phyloP scores from a whole-genome alignment of 2,329 filamentous ascomycete species.

The Endocalyx cinctus region DNA sequence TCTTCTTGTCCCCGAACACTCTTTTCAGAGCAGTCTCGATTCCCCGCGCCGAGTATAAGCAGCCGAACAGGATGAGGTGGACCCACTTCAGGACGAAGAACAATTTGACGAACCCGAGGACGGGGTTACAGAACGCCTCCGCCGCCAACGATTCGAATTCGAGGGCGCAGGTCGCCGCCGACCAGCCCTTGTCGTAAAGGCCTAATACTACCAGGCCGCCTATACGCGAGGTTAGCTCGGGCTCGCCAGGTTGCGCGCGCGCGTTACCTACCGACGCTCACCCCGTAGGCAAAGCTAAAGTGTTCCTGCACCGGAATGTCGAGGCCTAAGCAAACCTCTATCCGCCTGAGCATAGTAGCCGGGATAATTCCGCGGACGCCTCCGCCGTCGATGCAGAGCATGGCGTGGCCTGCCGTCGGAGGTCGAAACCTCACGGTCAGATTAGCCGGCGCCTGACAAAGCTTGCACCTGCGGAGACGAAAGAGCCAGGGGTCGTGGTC shows the following conservation, averaged over 20 bases:
- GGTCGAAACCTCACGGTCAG: slow-evolving; percentile 3
- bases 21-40: background rate
- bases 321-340: background rate
- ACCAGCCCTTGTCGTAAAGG: slow-evolving; percentile 2
- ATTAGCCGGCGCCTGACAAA: slow-evolving; percentile 2
- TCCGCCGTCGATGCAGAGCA: slow-evolving; percentile 2
- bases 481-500: background rate
- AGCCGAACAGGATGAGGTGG: background rate
- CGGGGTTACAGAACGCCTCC: background rate
- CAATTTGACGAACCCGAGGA: background rate
- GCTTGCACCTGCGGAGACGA: background rate
- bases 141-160: background rate
- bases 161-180: background rate
- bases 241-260: no score
- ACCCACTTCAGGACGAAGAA: background rate
- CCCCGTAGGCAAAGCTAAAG: slow-evolving; percentile 1
- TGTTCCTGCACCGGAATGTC: slow-evolving; percentile 1
- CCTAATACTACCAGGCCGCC: no score
- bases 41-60: slow-evolving; percentile 1
- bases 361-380: slow-evolving; percentile 2
- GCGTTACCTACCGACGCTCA: background rate
- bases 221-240: no score
- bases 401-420: slow-evolving; percentile 4
- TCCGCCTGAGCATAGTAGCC: background rate
- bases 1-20: background rate